Evolutionary conservation across 495 filamentous ascomycete species (phyloP).

Genomic region (Annulohypoxylon nitens): DNA sequence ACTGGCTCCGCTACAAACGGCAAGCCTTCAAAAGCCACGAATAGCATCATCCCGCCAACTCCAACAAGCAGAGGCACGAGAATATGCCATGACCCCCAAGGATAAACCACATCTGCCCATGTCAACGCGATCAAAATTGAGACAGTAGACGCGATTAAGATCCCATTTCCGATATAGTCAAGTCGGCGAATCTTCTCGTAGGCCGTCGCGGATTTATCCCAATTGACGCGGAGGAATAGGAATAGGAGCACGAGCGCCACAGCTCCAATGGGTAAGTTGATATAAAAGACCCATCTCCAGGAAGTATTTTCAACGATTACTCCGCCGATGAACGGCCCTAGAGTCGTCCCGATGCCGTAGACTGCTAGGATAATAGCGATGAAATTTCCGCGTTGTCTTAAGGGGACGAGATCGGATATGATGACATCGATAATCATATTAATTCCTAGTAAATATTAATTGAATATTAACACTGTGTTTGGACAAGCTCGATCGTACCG

Average conservation of each 20-base stretch:
- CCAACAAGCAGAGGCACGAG: slow-evolving; percentile 50
- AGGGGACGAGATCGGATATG: slow-evolving; percentile 78
- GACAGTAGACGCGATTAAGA: slow-evolving; percentile 47
- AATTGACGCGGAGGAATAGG: slow-evolving; percentile 51
- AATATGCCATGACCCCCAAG: slow-evolving; percentile 51
- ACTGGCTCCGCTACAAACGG: slow-evolving; percentile 44
- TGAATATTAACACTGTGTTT: background rate
- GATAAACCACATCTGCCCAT: slow-evolving; percentile 40
- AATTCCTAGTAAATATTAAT: slow-evolving; percentile 24
- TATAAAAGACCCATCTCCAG: slow-evolving; percentile 53
- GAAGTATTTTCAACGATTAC: slow-evolving; percentile 69
- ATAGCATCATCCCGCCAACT: slow-evolving; percentile 41
- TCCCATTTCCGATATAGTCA: slow-evolving; percentile 51
- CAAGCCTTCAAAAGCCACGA: slow-evolving; percentile 42
- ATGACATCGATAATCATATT: slow-evolving; percentile 57
- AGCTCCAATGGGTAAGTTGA: slow-evolving; percentile 52
- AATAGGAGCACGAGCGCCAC: slow-evolving; percentile 46
- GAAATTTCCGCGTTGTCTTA: slow-evolving; percentile 73
- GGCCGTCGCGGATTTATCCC: slow-evolving; percentile 37
- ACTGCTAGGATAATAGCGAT: slow-evolving; percentile 70
- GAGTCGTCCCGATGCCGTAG: slow-evolving; percentile 78
- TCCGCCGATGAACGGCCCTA: slow-evolving; percentile 82
- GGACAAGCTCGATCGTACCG: slow-evolving; percentile 60
- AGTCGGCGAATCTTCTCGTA: slow-evolving; percentile 38
- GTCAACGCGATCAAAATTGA: slow-evolving; percentile 51